Evolutionary conservation across 495 filamentous ascomycete genomes (phyloP), one percentile per base, ranked within the genome.

Genomic region (Penicillium nucicola): DNA sequence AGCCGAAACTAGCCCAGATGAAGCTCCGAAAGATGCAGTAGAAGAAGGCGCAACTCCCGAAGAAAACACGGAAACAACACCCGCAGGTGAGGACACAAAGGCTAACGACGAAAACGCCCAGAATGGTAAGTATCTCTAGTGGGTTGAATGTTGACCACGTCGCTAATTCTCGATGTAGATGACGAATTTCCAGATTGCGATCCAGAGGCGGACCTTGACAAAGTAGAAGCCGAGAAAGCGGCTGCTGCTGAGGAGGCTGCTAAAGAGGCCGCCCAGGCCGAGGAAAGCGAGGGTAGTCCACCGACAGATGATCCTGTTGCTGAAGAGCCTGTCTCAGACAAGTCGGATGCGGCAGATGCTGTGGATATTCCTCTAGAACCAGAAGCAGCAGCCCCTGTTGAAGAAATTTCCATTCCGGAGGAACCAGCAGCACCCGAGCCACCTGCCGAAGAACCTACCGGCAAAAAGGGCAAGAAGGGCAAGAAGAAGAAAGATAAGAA

Each of bases 171-270:
- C 9, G 3, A 34, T n/a, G 6, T 28, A 65, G 65, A 68, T 43
- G 65, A 68, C 33, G 55, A 60, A 37, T 67, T 68, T 54, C 60
- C 66, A 55, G 60, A 61, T 32, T 53, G 42, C 54, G 54, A 66
- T 48, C 57, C 54, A 44, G 56, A 60, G 17, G 57, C 53, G 45
- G 66, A 58, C 54, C 49, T 42, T 19, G 65, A 68, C 31, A 54
- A 58, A 28, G 59, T 68, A 60, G 62, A 67, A 33, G 63, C 64
- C 18, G 66, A 67, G 42, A 65, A 67, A 34, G 56, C 57, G 32
- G 62, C 52, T 22, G 51, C 45, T n/a, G 62, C 57, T 25, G 53
- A 56, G 42, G 42, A 55, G 39, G 55, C 57, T 15, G 62, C 57
- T n/a, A 62, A 64, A 50, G 61, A 60, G 2, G 56, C 66, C 7